Conservation (phyloP, 2,329 filamentous ascomycete genomes). For the Aspergillus sp. region DNA sequence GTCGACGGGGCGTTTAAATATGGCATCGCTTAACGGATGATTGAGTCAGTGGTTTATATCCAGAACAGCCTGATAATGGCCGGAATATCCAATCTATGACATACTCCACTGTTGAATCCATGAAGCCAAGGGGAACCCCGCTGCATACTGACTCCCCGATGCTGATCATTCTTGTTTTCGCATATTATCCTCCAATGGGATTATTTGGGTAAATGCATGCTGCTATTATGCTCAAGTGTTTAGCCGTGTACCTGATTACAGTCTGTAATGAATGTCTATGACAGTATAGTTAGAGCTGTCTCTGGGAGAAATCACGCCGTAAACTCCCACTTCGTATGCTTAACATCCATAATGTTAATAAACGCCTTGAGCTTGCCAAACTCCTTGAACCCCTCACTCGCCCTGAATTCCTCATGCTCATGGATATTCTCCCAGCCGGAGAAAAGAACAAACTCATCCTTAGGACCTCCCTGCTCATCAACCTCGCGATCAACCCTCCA, state of each 20-base stretch:
- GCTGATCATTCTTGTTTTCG: background rate
- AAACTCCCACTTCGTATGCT: conserved; percentile 18
- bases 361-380: conserved; percentile 24
- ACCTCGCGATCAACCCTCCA: conserved; percentile 39
- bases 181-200: background rate
- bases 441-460: conserved; percentile 44
- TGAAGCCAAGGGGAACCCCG: too few species aligned
- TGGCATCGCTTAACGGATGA: too few species aligned
- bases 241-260: too few species aligned
- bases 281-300: too few species aligned
- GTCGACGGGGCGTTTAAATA: too few species aligned
- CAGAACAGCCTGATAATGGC: too few species aligned
- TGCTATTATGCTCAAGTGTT: background rate
- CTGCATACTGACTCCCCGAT: background rate
- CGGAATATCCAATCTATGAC: too few species aligned
- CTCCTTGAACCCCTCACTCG: conserved; percentile 9
- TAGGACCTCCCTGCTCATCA: too few species aligned
- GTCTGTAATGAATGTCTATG: too few species aligned
- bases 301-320: background rate
- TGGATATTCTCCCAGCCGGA: conserved; percentile 39
- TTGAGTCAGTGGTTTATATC: too few species aligned
- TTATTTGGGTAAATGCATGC: background rate
- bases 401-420: conserved; percentile 34
- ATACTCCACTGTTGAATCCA: too few species aligned
- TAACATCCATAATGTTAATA: conserved; percentile 27